Evolutionary conservation across 2,329 filamentous ascomycete species (phyloP), one percentile per base, ranked within the genome.

Genomic region (Hyphodiscus sp.): DNA sequence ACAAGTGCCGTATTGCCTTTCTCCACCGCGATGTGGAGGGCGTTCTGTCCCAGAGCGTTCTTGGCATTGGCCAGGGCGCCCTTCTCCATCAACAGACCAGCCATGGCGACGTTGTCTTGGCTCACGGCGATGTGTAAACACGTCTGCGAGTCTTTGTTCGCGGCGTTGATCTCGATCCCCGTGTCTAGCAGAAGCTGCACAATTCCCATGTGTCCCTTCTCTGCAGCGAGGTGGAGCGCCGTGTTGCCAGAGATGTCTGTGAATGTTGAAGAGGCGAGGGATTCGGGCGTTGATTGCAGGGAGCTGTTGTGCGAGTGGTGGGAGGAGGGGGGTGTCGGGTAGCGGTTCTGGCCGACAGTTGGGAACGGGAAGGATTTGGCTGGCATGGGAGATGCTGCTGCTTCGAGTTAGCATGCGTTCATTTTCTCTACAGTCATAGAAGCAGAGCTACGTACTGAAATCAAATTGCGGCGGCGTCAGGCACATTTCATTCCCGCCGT

Each of bases 171-270:
- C 6, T 52, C 57, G 19, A 50, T 47, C 10, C 49, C 23, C 16
- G 26, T 51, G 2, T 50, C 45, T 19, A 63, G 52, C 16, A 64
- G 58, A 16, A 63, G 51, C 30, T 60, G 41, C 1, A 58, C 53
- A 43, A 52, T 47, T 45, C 54, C 38, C 29, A 55, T 50, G 16
- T 55, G 49, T 13, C 58, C 58, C 23, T 46, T 47, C 38, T 43
- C 33, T n/a, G 56, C 50, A 11, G 61, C 60, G 15, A 47, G 45
- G 29, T 47, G 45, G 23, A 47, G 45, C 9, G 45, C 23, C 10
- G 45, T 47, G 29, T 47, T 30, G 29, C 45, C 45, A 33, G 33
- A 38, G 11, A 13, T 30, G 23, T 26, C 45, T 10, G 45, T 26
- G 29, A 29, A 29, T 18, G 45, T 38, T 29, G 45, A 29, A n/a